phyloP scores from a whole-genome alignment of 352 stramenopile species.

The Phytopythium oedochilum region DNA sequence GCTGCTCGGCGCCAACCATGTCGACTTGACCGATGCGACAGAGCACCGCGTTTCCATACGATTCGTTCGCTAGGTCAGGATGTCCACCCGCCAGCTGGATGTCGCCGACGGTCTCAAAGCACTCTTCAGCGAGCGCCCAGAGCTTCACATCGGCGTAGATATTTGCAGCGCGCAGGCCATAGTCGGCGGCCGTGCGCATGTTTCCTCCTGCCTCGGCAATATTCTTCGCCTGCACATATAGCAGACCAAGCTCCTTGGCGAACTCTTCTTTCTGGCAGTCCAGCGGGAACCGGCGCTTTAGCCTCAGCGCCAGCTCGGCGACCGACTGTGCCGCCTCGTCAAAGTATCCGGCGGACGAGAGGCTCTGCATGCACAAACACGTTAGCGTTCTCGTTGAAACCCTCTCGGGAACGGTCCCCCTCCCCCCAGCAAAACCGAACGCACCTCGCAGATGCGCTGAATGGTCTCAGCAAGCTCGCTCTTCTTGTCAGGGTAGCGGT shows the following conservation, averaged over 20 bases:
- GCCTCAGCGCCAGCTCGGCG: constrained; percentile 46
- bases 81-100: constrained; percentile 33
- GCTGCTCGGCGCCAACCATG: constrained; percentile 45
- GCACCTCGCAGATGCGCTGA: constrained; percentile 44
- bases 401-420: too few species aligned
- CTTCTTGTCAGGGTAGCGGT: constrained; percentile 28
- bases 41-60: constrained; percentile 53
- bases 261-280: constrained; percentile 33
- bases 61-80: constrained; percentile 37
- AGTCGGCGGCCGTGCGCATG: constrained; percentile 38
- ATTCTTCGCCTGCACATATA: constrained; percentile 55
- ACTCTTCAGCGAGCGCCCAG: constrained; percentile 49
- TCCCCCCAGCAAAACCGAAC: background rate
- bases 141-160: constrained; percentile 49
- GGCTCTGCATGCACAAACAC: constrained; percentile 16
- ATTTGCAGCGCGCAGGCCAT: constrained; percentile 38
- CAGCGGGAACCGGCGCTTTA: constrained; percentile 57
- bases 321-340: constrained; percentile 61
- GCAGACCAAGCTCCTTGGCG: constrained; percentile 30
- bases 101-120: constrained; percentile 50
- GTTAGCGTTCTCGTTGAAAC: background rate
- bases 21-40: constrained; percentile 58
- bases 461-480: constrained; percentile 38
- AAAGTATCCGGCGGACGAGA: constrained; percentile 53
- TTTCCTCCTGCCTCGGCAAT: constrained; percentile 51